phyloP scores from a whole-genome alignment of 306 rosid genomes.

The Elaeagnus macrophylla region DNA sequence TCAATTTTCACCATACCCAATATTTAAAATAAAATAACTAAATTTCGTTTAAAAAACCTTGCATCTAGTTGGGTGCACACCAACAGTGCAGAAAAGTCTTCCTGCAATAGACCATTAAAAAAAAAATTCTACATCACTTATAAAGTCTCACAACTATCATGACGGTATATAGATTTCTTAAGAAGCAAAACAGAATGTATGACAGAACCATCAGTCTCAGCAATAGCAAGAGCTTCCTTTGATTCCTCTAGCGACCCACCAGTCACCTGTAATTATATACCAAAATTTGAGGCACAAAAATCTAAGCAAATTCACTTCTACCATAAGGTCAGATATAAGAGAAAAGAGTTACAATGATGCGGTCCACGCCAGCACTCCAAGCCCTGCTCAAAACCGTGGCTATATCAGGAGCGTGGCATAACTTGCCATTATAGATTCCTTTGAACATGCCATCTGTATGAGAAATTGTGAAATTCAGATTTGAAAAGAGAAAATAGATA shows the following conservation, averaged over 20 bases:
- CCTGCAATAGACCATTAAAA: constrained; percentile 28
- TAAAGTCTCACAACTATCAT: not conserved
- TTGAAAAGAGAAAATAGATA: too few relatives aligned
- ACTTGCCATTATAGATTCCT: constrained; percentile 89
- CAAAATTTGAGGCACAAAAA: constrained; percentile 6
- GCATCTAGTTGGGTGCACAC: constrained; percentile 98
- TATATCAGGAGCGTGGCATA: constrained; percentile 66
- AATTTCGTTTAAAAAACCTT: constrained; percentile 40
- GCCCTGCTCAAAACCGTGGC: constrained; percentile 74
- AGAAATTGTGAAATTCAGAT: not conserved
- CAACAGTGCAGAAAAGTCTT: constrained; percentile 87
- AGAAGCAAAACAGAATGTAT: not conserved
- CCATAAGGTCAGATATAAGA: not conserved
- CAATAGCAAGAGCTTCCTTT: constrained; percentile 79
- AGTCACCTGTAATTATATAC: constrained; percentile 56
- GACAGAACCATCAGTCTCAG: constrained; percentile 73
- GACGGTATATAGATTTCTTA: not conserved
- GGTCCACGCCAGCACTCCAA: constrained; percentile 82
- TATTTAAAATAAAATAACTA: not conserved
- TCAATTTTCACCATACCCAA: not conserved
- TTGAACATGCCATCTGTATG: constrained; percentile 85
- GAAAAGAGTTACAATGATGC: constrained; percentile 54
- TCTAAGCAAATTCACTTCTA: not conserved
- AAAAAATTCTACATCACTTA: not conserved
- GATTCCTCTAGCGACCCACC: constrained; percentile 97